Evolutionary conservation across 2,329 filamentous ascomycete genomes (phyloP).

Genomic region (Fusarium sp.): DNA sequence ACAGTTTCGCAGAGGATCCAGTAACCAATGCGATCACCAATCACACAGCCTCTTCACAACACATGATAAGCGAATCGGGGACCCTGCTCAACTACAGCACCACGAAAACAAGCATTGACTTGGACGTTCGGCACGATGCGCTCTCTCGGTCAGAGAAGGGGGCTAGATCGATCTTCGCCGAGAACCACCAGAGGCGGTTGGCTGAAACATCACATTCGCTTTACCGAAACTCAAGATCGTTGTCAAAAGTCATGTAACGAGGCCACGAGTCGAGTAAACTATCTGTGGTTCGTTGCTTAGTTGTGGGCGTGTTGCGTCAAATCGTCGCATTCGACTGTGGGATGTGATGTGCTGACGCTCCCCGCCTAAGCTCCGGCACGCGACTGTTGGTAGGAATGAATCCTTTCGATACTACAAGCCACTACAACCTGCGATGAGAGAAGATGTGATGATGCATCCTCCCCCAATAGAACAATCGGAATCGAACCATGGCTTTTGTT

Average conservation of each 20-base stretch:
- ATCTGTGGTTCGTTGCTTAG: conserved; percentile 1
- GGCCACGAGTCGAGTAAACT: neutral
- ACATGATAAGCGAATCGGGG: conserved; percentile 6
- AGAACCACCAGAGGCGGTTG: neutral
- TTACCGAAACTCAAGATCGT: neutral
- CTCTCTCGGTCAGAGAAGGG: conserved; percentile 23
- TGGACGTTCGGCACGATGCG: neutral
- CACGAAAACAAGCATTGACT: neutral
- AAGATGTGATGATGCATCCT: conserved; percentile 59
- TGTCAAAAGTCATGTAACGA: neutral
- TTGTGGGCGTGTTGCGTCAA: neutral
- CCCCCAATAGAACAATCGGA: conserved; percentile 84
- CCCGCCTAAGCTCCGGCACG: neutral
- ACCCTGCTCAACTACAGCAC: neutral
- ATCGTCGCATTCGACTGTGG: neutral
- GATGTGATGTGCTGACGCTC: neutral
- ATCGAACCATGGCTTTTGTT: conserved; percentile 69
- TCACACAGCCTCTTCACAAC: conserved; percentile 2
- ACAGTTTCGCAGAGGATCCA: neutral
- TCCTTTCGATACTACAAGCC: neutral
- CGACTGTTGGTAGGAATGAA: neutral
- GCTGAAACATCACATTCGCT: neutral
- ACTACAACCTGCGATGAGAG: neutral
- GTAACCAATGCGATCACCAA: neutral
- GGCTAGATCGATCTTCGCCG: conserved; percentile 4